A percentile compares a stretch with the other conserved stretches of the same genome.
phyloP scores from a whole-genome alignment of 1,284 basidiomycete species.

The Cryptococcus sp. region DNA sequence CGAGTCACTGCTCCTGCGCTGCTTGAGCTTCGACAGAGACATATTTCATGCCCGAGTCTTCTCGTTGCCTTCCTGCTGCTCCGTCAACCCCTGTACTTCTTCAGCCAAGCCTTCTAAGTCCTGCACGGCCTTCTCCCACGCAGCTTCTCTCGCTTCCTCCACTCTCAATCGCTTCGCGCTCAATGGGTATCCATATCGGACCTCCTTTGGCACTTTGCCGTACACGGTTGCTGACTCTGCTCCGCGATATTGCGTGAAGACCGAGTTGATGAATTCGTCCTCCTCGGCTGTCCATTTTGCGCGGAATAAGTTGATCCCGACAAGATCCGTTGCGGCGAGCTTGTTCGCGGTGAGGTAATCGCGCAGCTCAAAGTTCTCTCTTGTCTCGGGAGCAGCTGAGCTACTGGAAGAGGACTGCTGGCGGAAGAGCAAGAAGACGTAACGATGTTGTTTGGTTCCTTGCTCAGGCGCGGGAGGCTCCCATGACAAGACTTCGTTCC shows the following conservation, averaged over 20 bases:
- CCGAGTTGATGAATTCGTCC: constrained; percentile 32
- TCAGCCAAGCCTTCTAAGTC: constrained; percentile 24
- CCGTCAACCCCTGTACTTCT: constrained; percentile 12
- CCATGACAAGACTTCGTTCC: constrained; percentile 39
- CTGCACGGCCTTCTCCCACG: constrained; percentile 30
- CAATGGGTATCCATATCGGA: constrained; percentile 44
- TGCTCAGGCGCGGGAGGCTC: constrained; percentile 44
- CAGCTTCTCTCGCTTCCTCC: constrained; percentile 31
- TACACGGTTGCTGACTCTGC: constrained; percentile 63
- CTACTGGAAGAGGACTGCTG: constrained; percentile 22
- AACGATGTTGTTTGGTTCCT: constrained; percentile 43
- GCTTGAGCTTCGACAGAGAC: too few relatives aligned
- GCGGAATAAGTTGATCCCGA: constrained; percentile 41
- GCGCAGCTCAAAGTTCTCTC: constrained; percentile 40
- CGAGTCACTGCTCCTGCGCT: too few relatives aligned
- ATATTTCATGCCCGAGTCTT: too few relatives aligned
- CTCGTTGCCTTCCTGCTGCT: too few relatives aligned
- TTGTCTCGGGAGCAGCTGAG: constrained; percentile 7
- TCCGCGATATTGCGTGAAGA: constrained; percentile 28
- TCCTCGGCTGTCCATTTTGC: constrained; percentile 38
- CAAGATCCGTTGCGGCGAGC: constrained; percentile 24
- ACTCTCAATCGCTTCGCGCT: constrained; percentile 30
- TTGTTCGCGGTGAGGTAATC: constrained; percentile 21
- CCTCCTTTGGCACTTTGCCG: constrained; percentile 61
- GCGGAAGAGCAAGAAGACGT: constrained; percentile 38